Conservation (phyloP, 805 yeast genomes). For the Cyberlindnera mycetangii region DNA sequence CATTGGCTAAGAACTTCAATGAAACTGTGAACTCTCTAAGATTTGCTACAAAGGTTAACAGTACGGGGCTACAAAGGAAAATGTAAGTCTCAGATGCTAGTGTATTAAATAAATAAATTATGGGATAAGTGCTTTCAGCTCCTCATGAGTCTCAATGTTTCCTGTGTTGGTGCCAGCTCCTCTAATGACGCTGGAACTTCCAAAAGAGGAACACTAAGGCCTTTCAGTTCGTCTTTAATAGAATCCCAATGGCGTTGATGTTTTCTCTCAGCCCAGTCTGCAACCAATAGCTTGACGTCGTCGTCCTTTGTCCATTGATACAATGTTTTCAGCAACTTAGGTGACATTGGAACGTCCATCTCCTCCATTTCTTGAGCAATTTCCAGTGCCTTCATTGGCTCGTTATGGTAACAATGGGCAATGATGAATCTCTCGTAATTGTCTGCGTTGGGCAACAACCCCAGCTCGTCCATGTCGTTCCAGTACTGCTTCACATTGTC, state of each 20-base stretch:
- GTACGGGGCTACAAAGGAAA: constrained; percentile 36
- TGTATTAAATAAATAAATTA: background rate
- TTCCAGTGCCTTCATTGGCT: constrained; percentile 51
- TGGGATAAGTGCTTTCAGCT: too few species aligned
- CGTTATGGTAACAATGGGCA: constrained; percentile 68
- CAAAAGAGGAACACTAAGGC: constrained; percentile 5
- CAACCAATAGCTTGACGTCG: constrained; percentile 17
- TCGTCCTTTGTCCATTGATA: constrained; percentile 39
- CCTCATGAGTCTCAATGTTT: constrained; percentile 17
- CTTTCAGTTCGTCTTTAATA: constrained; percentile 26
- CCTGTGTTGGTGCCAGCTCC: constrained; percentile 15
- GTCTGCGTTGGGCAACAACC: constrained; percentile 48
- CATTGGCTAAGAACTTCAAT: constrained; percentile 53
- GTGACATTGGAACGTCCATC: constrained; percentile 42
- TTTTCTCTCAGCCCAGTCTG: constrained; percentile 35
- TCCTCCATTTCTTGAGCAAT: constrained; percentile 46
- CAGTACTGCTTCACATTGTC: constrained; percentile 60
- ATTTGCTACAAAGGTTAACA: constrained; percentile 82
- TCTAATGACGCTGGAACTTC: constrained; percentile 7
- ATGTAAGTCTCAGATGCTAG: background rate
- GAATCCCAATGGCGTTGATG: constrained; percentile 38
- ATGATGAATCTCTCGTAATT: constrained; percentile 59
- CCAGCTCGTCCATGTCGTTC: constrained; percentile 48
- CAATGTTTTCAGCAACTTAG: constrained; percentile 44
- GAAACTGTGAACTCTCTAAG: constrained; percentile 85